Base-by-base conservation (phyloP, 148 eudicot species). In the Hydrangea macrophylla region DNA sequence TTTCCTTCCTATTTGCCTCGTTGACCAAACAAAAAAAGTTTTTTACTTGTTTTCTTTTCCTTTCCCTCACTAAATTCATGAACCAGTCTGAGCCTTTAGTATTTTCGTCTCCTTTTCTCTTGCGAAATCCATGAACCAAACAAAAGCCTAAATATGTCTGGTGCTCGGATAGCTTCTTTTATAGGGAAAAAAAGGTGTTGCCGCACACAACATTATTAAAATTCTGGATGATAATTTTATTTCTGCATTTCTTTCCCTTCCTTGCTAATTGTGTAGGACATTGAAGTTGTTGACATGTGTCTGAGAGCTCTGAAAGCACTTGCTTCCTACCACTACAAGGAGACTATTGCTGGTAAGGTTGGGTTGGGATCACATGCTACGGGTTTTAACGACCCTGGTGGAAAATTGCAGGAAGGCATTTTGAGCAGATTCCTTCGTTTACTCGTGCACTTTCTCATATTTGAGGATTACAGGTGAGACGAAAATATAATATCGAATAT, bases 391-490 rank as follows among this genome's bases (percentile, higher is more conserved):
- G 90, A 83, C 48, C 54, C 86, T 17, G 76, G 73, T 59, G 96
- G 96, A 68, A 94, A 80, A 65, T 57, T 78, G 72, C 97, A 81
- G 68, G 91, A 88, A 66, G 97, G 96, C 76, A 82, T 94, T 80
- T 71, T 94, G 63, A 84, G 87, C 66, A 81, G 79, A 44, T 90
- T 87, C 62, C 90, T 91, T 58, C 88, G 88, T 59, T 83, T 84
- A 50, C 72, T 94, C 82, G 81, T 94, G 69, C 91, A 88, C 67
- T 78, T 90, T 65, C 89, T 94, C 67, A 84, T 94, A 57, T 94
- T 94, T 79, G 93, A 89, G 79, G 97, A 94, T 75, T 89, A 89
- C 87, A 90, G 97, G 99, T 89, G 63, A 68, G 70, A 33, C 23
- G 57, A 27, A 65, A 6, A 45, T n/a, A 58, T 37, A 22, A 35